Evolutionary conservation across 2,329 filamentous ascomycete genomes (phyloP).

Genomic region (Phialophora chinensis): DNA sequence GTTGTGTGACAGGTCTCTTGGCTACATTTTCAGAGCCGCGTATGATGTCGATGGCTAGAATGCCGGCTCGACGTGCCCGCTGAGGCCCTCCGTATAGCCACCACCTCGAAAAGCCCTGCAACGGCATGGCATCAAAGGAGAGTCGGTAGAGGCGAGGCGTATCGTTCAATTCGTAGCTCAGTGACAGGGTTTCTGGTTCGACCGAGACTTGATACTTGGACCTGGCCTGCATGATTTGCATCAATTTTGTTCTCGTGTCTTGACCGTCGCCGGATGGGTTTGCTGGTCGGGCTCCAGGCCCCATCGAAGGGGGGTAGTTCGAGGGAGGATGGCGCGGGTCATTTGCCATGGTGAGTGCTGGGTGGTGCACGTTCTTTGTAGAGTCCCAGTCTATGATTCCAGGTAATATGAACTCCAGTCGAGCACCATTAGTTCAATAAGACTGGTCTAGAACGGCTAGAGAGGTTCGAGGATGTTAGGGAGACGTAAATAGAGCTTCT

Average conservation of each 20-base stretch:
- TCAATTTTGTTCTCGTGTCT: slow-evolving; percentile 16
- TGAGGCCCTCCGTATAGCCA: slow-evolving; percentile 32
- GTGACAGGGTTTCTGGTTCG: slow-evolving; percentile 27
- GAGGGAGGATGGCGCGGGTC: slow-evolving; percentile 29
- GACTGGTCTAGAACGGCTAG: background rate
- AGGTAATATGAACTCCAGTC: background rate
- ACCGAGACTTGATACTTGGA: slow-evolving; percentile 33
- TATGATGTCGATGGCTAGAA: slow-evolving; percentile 34
- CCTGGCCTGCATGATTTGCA: slow-evolving; percentile 32
- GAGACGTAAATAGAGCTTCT: background rate
- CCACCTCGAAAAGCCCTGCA: slow-evolving; percentile 32
- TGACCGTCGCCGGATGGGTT: slow-evolving; percentile 26
- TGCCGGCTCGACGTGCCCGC: slow-evolving; percentile 27
- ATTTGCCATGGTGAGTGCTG: slow-evolving; percentile 27
- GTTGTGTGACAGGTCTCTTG: slow-evolving; percentile 31
- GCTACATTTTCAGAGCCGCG: slow-evolving; percentile 33
- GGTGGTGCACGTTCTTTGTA: background rate
- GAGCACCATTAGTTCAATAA: background rate
- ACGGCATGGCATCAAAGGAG: slow-evolving; percentile 35
- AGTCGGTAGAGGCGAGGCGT: slow-evolving; percentile 31
- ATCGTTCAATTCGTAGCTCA: slow-evolving; percentile 36
- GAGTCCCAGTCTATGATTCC: background rate
- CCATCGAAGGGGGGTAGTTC: slow-evolving; percentile 36
- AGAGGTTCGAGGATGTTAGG: background rate
- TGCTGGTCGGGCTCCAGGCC: slow-evolving; percentile 37